phyloP scores from a whole-genome alignment of 306 rosid species.

The Quercus agrifolia region DNA sequence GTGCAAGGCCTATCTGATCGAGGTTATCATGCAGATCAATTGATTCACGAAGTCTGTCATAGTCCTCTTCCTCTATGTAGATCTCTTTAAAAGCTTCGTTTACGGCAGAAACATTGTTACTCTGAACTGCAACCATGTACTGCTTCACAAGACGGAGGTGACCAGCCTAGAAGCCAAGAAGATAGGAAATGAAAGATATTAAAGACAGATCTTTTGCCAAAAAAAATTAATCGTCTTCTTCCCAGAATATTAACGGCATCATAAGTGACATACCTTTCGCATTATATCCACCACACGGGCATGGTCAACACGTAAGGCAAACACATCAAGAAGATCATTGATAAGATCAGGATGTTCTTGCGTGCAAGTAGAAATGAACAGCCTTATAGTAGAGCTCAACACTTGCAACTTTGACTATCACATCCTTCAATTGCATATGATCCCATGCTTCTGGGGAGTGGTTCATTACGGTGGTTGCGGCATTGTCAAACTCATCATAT shows the following conservation, averaged over 20 bases:
- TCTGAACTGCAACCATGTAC: slow-evolving; percentile 99
- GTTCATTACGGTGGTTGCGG: slow-evolving; percentile 97
- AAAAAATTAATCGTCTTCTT: not conserved
- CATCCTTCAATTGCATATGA: slow-evolving; percentile 98
- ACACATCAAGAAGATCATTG: slow-evolving; percentile 92
- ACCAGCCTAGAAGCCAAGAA: slow-evolving; percentile 58
- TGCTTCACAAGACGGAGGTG: slow-evolving; percentile 96
- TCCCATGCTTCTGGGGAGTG: slow-evolving; percentile 99
- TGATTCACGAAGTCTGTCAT: slow-evolving; percentile 94
- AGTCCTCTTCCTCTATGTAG: slow-evolving; percentile 98
- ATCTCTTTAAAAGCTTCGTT: slow-evolving; percentile 97
- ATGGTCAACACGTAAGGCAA: slow-evolving; percentile 97
- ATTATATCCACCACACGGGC: slow-evolving; percentile 97
- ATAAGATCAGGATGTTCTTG: slow-evolving; percentile 99
- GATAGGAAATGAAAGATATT: not conserved
- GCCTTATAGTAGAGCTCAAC: slow-evolving; percentile 95
- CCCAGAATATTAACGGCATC: not conserved
- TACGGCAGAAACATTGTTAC: slow-evolving; percentile 95
- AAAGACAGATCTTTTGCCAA: not conserved
- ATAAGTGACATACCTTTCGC: slow-evolving; percentile 63
- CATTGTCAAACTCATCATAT: slow-evolving; percentile 97
- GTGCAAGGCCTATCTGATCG: slow-evolving; percentile 98
- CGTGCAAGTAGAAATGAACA: slow-evolving; percentile 82
- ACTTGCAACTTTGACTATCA: slow-evolving; percentile 85
- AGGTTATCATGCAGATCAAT: slow-evolving; percentile 94